phyloP scores from a whole-genome alignment of 495 filamentous ascomycete genomes.

The Podospora didyma region DNA sequence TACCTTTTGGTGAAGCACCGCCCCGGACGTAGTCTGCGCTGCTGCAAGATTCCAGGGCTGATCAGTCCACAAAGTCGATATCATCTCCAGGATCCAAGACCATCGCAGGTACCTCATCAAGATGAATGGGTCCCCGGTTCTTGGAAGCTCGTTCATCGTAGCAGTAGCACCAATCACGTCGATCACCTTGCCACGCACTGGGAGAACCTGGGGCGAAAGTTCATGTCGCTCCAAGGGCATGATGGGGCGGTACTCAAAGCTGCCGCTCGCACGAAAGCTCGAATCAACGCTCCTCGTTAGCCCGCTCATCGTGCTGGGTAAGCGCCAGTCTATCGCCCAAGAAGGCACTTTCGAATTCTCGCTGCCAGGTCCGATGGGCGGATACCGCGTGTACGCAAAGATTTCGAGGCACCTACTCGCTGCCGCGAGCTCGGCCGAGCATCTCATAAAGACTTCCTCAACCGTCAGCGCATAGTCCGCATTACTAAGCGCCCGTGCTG shows the following conservation, averaged over 20 bases:
- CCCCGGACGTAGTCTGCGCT: neutral
- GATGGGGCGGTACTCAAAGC: neutral
- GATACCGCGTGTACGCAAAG: neutral
- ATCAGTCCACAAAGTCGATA: neutral
- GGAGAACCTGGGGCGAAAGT: neutral
- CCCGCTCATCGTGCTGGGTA: neutral
- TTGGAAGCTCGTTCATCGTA: neutral
- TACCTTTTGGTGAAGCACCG: neutral
- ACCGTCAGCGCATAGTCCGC: neutral
- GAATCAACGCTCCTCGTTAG: neutral
- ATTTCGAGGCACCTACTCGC: neutral
- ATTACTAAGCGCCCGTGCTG: neutral
- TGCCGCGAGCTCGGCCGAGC: neutral
- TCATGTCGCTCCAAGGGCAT: neutral
- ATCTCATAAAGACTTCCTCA: neutral
- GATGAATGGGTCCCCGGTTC: neutral
- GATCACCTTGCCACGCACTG: neutral
- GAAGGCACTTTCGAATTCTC: neutral
- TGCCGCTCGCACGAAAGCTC: neutral
- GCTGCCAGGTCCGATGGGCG: neutral
- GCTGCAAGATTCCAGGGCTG: neutral
- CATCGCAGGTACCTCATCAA: neutral
- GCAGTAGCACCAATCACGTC: neutral
- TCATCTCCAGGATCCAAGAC: neutral
- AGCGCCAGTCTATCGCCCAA: neutral